Percentiles rank a stretch among this genome's conserved stretches.
Conservation (phyloP, 192 early-diverging fungal species). For the Backusella australiensis region DNA sequence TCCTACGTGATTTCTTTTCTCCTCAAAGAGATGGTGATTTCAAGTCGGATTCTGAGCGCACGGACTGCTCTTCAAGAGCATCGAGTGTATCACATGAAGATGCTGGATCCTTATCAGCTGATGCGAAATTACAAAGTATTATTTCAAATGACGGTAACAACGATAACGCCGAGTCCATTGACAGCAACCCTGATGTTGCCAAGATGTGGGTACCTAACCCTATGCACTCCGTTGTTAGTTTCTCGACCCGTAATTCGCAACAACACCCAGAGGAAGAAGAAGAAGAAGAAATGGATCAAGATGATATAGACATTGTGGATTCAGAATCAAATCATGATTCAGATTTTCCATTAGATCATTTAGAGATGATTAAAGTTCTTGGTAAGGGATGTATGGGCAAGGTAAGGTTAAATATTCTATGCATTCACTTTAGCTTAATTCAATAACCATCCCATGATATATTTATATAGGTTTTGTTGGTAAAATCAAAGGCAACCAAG, state of each 20-base stretch:
- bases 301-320: constrained; percentile 16
- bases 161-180: not conserved
- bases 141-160: not conserved
- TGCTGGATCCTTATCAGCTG: constrained; percentile 3
- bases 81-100: not conserved
- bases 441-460: not conserved
- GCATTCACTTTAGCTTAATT: not conserved
- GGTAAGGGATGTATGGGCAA: constrained; percentile 60
- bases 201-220: constrained; percentile 12
- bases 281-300: not conserved
- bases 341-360: constrained; percentile 41
- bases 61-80: not conserved
- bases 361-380: constrained; percentile 49
- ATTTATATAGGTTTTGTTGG: constrained; percentile 42
- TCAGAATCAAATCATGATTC: constrained; percentile 17
- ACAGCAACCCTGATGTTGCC: not conserved
- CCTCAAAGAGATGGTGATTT: constrained; percentile 45
- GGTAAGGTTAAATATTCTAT: constrained; percentile 29
- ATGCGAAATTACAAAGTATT: not conserved
- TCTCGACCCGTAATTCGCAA: not conserved
- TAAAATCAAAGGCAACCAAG: constrained; percentile 36
- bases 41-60: not conserved
- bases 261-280: not conserved
- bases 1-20: constrained; percentile 45
- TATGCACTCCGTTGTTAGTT: not conserved